These are phyloP conservation scores for Zizania latifolia DNA, from an alignment of 176 grass and related monocot species.

Conservation along the genomic window DNA sequence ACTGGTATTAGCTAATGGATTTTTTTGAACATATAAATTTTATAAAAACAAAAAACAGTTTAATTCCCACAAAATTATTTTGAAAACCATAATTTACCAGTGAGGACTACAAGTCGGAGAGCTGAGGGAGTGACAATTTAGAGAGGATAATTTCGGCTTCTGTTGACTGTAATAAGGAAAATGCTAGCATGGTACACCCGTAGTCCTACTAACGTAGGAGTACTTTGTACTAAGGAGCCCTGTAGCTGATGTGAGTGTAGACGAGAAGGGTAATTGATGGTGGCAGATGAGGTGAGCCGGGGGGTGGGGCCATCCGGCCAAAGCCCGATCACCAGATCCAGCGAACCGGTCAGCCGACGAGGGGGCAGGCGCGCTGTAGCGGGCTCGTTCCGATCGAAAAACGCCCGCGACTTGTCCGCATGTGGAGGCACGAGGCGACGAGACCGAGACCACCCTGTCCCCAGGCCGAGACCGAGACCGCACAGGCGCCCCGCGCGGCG, in stretches of 20 bases:
- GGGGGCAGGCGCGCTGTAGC: not conserved
- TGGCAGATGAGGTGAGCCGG: not conserved
- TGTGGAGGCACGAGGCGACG: conserved; percentile 27
- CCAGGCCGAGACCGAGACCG: not conserved
- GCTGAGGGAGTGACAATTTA: no score
- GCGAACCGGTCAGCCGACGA: not conserved
- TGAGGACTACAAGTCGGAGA: no score
- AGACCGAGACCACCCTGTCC: not conserved
- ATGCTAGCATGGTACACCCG: no score
- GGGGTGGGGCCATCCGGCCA: not conserved
- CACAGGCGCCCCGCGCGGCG: not conserved
- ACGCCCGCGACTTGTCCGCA: conserved; percentile 15
- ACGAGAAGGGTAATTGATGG: not conserved
- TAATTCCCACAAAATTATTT: no score
- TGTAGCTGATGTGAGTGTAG: not conserved
- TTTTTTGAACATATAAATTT: no score
- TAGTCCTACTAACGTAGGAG: no score
- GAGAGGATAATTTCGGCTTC: no score
- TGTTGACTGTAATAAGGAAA: no score
- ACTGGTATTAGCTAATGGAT: no score
- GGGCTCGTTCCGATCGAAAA: conserved; percentile 5
- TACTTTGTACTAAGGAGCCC: no score
- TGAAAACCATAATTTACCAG: no score
- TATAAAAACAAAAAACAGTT: no score
- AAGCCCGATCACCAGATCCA: conserved; percentile 19